Conservation (phyloP, 192 early-diverging fungal genomes). For the Geranomyces michiganensis region DNA sequence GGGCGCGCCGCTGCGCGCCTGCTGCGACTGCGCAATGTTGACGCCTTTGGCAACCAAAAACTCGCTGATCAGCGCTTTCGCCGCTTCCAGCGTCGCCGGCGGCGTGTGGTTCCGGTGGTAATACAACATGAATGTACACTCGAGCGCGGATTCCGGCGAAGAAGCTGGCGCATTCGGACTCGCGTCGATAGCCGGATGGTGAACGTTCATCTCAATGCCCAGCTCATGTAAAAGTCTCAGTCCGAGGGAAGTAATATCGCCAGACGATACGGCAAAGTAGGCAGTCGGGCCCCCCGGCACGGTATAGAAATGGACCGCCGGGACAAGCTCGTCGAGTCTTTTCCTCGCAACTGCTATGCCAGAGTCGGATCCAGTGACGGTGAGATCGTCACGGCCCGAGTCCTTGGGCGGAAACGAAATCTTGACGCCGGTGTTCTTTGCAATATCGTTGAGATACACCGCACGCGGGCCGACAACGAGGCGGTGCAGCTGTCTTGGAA, state of each 20-base stretch:
- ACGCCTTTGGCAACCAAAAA: conserved; percentile 43
- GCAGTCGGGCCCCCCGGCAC: conserved; percentile 55
- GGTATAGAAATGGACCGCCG: conserved; percentile 55
- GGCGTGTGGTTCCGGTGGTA: conserved; percentile 35
- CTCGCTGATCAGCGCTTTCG: conserved; percentile 46
- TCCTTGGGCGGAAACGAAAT: conserved; percentile 70
- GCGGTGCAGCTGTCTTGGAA: conserved; percentile 66
- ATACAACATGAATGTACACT: conserved; percentile 45
- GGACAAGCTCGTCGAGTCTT: conserved; percentile 59
- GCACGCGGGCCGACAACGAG: conserved; percentile 53
- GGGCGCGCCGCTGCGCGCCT: background rate
- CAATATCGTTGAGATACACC: conserved; percentile 56
- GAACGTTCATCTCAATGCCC: conserved; percentile 38
- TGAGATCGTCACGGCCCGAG: conserved; percentile 60
- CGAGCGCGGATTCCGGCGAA: background rate
- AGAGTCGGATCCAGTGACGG: conserved; percentile 61
- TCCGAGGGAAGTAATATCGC: conserved; percentile 46
- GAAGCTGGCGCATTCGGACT: background rate
- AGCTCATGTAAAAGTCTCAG: conserved; percentile 32
- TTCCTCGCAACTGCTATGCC: conserved; percentile 56
- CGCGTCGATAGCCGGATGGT: conserved; percentile 25
- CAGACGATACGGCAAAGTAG: conserved; percentile 40
- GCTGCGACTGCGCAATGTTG: conserved; percentile 13
- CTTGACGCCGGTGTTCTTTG: conserved; percentile 57
- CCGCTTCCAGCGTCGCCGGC: conserved; percentile 35